Conservation (phyloP, 225 moss, liverwort and hornwort genomes). For the Takakia lepidozioides region DNA sequence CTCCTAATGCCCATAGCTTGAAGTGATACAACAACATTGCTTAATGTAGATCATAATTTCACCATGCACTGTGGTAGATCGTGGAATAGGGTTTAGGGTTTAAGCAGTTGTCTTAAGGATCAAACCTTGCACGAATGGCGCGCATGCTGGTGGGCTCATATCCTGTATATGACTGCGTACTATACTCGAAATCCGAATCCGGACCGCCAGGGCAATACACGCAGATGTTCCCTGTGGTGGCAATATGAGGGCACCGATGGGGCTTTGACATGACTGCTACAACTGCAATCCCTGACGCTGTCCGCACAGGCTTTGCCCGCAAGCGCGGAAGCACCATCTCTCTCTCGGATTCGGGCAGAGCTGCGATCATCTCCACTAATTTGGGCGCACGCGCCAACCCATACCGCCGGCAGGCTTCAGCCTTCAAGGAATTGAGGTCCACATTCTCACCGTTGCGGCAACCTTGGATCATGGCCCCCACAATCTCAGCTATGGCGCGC, state of each 20-base stretch:
- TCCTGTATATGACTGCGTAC: constrained; percentile 98
- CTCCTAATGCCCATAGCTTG: background rate
- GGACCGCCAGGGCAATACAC: constrained; percentile 99
- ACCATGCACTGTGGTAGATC: too few relatives aligned
- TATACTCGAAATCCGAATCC: constrained; percentile 98
- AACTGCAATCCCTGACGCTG: constrained; percentile 96
- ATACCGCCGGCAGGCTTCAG: constrained; percentile 81
- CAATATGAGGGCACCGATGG: constrained; percentile 97
- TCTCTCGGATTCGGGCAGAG: constrained; percentile 83
- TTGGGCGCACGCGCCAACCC: constrained; percentile 94
- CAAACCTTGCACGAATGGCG: constrained; percentile 89
- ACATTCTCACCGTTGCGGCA: constrained; percentile 87
- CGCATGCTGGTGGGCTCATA: constrained; percentile 99
- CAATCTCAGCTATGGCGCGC: constrained; percentile 95
- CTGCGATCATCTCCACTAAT: constrained; percentile 99
- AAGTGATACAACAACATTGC: too few relatives aligned
- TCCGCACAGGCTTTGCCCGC: constrained; percentile 91
- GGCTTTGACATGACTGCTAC: constrained; percentile 99
- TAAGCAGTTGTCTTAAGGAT: too few relatives aligned
- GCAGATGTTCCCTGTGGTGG: constrained; percentile 97
- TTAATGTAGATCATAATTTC: too few relatives aligned
- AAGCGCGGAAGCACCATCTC: constrained; percentile 91
- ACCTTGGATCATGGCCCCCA: constrained; percentile 79
- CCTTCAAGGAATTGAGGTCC: constrained; percentile 86
- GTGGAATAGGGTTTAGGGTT: too few relatives aligned